Evolutionary conservation across 108 stramenopile species (phyloP), one percentile per base, ranked within the genome.

Genomic region (Tribonema minus): DNA sequence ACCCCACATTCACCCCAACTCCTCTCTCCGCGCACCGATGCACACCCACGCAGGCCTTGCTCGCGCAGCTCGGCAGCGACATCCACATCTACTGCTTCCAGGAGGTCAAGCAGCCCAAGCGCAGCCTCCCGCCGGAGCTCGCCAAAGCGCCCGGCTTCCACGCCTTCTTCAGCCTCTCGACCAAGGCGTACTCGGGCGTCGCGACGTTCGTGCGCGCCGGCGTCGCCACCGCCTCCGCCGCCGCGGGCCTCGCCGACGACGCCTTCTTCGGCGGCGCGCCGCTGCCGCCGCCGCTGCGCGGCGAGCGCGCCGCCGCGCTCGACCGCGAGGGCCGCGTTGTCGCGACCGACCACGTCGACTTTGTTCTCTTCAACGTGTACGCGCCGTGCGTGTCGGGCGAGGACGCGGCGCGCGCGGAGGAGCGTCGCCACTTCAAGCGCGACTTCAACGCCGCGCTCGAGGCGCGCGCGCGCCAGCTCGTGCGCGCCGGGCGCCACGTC

Each of bases 321-420:
- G 77, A 79, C 46, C 40, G 41, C 7, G 81, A 82, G 61, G 81
- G 81, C 1, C 28, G 81, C 28, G 66, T 72, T 54, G 9, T 82
- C 9, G 66, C 72, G 30, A 82, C 81, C 36, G 71, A 82, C 40
- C 81, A 82, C 30, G 71, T 60, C 23, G 54, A 72, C 68, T 82
- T 82, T 66, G 67, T 74, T 0, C 72, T 82, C n/a, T 82, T 82
- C 66, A 82, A 82, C 59, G 72, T 82, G 27, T 82, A 82, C 65
- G 77, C 67, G 34, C 77, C 77, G n/a, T 79, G 77, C 33, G 46
- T 70, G 31, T 30, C 54, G 2, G 60, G 35, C 33, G 77, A 59
- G n/a, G 77, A 70, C 37, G 71, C 65, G 31, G 68, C 68, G 15
- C 65, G 59, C 41, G 41, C 36, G 9, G 68, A 60, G 9, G 67